These are phyloP conservation scores for Vitis riparia DNA, from an alignment of 164 flowering plant genomes.

Conservation along the genomic window DNA sequence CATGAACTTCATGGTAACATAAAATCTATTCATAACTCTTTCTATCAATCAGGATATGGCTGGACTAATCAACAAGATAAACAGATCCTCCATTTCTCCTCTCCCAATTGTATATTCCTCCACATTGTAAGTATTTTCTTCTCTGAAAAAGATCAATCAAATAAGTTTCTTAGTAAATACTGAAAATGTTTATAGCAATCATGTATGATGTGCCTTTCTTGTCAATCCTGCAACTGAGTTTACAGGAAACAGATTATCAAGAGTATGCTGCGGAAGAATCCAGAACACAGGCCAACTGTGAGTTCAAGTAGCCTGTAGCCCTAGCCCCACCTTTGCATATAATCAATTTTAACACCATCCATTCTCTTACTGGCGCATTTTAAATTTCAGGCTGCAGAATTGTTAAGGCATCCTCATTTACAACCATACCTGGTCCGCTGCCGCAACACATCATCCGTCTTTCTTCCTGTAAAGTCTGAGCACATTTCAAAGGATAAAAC, in stretches of 20 bases:
- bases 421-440: constrained; percentile 64
- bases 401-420: constrained; percentile 74
- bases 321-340: background rate
- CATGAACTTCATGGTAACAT: no score
- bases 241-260: constrained; percentile 81
- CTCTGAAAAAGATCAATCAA: background rate
- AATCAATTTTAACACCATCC: background rate
- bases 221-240: background rate
- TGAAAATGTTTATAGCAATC: no score
- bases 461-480: constrained; percentile 59
- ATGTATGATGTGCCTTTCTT: no score
- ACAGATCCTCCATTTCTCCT: constrained; percentile 59
- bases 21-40: constrained; percentile 2
- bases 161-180: no score
- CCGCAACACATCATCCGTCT: constrained; percentile 52
- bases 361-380: constrained; percentile 10
- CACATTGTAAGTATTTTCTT: constrained; percentile 45
- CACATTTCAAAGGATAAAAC: constrained; percentile 43
- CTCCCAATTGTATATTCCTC: constrained; percentile 71
- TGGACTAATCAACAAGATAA: constrained; percentile 69
- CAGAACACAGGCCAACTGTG: constrained; percentile 89
- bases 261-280: constrained; percentile 84
- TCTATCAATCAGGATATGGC: constrained; percentile 58
- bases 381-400: constrained; percentile 65
- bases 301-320: constrained; percentile 24